Evolutionary conservation across 2,329 filamentous ascomycete genomes (phyloP).

Genomic region (Beauveria pseudobassiana): DNA sequence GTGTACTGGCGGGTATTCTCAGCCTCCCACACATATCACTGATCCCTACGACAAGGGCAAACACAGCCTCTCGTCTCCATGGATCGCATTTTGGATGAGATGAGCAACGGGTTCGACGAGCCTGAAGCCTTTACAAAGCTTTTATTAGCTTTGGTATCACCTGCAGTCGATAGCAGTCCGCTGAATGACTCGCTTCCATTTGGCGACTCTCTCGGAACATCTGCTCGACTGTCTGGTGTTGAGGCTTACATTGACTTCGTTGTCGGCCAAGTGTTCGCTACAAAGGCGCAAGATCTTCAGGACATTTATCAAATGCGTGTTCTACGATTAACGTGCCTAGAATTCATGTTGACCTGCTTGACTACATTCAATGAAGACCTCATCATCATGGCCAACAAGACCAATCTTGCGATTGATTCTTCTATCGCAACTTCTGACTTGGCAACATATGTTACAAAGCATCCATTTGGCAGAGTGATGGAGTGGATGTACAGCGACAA

Average conservation of each 20-base stretch:
- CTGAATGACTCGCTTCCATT: slow-evolving; percentile 76
- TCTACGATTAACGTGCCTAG: slow-evolving; percentile 71
- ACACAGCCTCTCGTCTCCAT: slow-evolving; percentile 35
- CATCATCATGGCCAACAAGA: slow-evolving; percentile 74
- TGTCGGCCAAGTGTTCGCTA: slow-evolving; percentile 67
- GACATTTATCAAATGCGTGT: slow-evolving; percentile 64
- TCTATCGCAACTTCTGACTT: slow-evolving; percentile 69
- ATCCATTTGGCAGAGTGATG: slow-evolving; percentile 92
- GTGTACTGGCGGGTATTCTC: slow-evolving; percentile 55
- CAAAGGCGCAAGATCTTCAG: slow-evolving; percentile 55
- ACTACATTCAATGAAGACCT: slow-evolving; percentile 90
- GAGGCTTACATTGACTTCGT: slow-evolving; percentile 91
- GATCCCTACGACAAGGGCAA: slow-evolving; percentile 26
- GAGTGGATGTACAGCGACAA: slow-evolving; percentile 97
- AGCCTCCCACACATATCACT: slow-evolving; percentile 21
- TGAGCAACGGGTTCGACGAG: slow-evolving; percentile 76
- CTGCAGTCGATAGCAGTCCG: slow-evolving; percentile 51
- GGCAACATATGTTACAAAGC: slow-evolving; percentile 72
- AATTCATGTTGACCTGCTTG: slow-evolving; percentile 74
- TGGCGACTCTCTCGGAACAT: slow-evolving; percentile 73
- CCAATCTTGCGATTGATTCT: slow-evolving; percentile 65
- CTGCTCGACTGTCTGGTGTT: slow-evolving; percentile 71
- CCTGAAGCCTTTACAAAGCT: slow-evolving; percentile 77
- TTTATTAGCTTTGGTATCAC: slow-evolving; percentile 62
- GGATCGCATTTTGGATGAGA: slow-evolving; percentile 63